These are phyloP conservation scores for Pterulicium gracile DNA, from an alignment of 1,284 basidiomycete genomes.

Conservation along the genomic window DNA sequence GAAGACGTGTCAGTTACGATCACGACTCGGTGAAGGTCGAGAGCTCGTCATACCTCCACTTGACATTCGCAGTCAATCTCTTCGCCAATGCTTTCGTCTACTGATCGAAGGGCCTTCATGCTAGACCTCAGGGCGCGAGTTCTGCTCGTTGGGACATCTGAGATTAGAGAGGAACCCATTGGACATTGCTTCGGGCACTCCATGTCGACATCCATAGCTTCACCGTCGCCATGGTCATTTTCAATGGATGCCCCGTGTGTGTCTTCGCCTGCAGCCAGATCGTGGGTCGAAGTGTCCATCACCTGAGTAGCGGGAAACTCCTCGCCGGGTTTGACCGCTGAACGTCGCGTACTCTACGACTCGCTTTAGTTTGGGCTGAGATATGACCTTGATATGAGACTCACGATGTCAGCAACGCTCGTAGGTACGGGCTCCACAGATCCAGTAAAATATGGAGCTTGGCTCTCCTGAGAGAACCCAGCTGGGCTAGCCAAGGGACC, in stretches of 20 bases:
- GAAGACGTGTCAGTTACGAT: constrained; percentile 1
- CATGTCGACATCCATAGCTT: background rate
- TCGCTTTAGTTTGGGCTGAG: background rate
- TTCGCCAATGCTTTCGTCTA: constrained; percentile 13
- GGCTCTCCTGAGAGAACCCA: background rate
- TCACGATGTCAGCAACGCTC: background rate
- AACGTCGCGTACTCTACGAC: background rate
- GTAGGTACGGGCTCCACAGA: background rate
- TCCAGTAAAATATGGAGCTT: background rate
- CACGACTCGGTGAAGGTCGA: background rate
- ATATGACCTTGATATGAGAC: background rate
- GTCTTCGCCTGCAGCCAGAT: background rate
- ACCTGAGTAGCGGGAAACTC: background rate
- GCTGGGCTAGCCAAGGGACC: background rate
- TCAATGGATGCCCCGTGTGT: background rate
- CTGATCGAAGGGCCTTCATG: background rate
- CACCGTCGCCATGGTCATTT: background rate
- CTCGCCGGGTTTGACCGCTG: constrained; percentile 9
- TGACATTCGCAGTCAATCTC: constrained; percentile 50
- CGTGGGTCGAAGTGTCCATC: background rate
- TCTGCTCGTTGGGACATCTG: background rate
- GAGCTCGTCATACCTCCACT: constrained; percentile 30
- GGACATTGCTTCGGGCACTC: constrained; percentile 31
- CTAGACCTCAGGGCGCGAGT: background rate
- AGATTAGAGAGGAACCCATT: constrained; percentile 16